These are phyloP conservation scores for Besnoitia besnoiti DNA, from an alignment of 169 alveolate genomes.

Conservation along the genomic window DNA sequence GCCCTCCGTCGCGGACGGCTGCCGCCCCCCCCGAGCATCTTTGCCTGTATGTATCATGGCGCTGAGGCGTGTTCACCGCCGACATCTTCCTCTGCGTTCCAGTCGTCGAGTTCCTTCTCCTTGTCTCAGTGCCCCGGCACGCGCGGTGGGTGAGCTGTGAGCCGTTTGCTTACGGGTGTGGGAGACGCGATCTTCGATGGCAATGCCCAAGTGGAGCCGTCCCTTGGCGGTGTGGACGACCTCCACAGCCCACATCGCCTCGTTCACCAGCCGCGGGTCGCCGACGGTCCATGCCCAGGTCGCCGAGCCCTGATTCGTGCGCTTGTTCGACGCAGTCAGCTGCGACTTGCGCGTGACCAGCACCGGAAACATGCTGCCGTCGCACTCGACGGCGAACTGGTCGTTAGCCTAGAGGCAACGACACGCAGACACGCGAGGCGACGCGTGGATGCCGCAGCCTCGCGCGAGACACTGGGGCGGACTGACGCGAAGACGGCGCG, in stretches of 20 bases:
- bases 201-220: slow-evolving; percentile 36
- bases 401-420: neutral
- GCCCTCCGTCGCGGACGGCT: too few relatives aligned
- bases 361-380: neutral
- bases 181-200: neutral
- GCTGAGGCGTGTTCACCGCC: too few relatives aligned
- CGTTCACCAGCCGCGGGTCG: slow-evolving; percentile 32
- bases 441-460: too few relatives aligned
- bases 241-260: slow-evolving; percentile 41
- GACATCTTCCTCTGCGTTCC: neutral
- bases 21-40: too few relatives aligned
- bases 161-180: neutral
- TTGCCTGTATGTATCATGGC: too few relatives aligned
- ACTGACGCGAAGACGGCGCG: too few relatives aligned
- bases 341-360: neutral
- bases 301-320: neutral
- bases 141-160: neutral
- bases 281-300: slow-evolving; percentile 61
- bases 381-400: neutral
- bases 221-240: slow-evolving; percentile 31
- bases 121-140: neutral
- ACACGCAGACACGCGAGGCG: too few relatives aligned
- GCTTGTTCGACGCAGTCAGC: neutral
- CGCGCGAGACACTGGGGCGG: too few relatives aligned
- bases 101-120: neutral